Evolutionary conservation across 2,329 filamentous ascomycete species (phyloP), one percentile per base, ranked within the genome.

Genomic region (Ophiostoma sp.): DNA sequence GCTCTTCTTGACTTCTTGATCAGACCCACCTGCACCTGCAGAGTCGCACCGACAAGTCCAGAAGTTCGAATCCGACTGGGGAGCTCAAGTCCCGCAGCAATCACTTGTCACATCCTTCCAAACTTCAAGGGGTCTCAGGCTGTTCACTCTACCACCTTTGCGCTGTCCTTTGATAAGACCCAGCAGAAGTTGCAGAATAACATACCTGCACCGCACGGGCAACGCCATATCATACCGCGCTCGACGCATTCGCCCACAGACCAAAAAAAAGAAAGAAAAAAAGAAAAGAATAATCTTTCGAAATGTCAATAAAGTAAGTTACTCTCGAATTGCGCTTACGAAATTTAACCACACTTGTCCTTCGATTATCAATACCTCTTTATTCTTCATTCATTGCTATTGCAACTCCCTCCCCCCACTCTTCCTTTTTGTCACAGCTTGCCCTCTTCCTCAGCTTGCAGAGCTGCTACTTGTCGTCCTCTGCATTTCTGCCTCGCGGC

Each of bases 271-370:
- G 41, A 10, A 64, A 35, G 13, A 23, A 23, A 31, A 62, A 69
- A 52, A 27, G 27, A 23, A 48, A 62, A 57, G 60, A 54, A 31
- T 15, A 20, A 41, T 31, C 54, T 57, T n/a, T 20, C 71, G 67
- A 77, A 77, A 85, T 85, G 83, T 85, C 83, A 77, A 84, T 85
- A 83, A 85, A 85, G 83, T 85, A 81, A 81, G 81, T 81, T 76
- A 57, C 52, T 31, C 17, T 5, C 17, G n/a, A 57, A 27, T 8
- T 57, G 17, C 27, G 39, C 57, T 17, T 64, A 23, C 17, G 10
- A 60, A 13, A 13, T 31, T 33, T 3, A 62, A 13, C 15, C 17
- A 27, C 2, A 36, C 35, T 54, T 41, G 54, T 44, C 44, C 31
- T 36, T 33, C 11, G 23, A 8, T 33, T 36, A n/a, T 31, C 23